Evolutionary conservation across 148 eudicot species (phyloP).

Genomic region (Amaranthus cruentus): DNA sequence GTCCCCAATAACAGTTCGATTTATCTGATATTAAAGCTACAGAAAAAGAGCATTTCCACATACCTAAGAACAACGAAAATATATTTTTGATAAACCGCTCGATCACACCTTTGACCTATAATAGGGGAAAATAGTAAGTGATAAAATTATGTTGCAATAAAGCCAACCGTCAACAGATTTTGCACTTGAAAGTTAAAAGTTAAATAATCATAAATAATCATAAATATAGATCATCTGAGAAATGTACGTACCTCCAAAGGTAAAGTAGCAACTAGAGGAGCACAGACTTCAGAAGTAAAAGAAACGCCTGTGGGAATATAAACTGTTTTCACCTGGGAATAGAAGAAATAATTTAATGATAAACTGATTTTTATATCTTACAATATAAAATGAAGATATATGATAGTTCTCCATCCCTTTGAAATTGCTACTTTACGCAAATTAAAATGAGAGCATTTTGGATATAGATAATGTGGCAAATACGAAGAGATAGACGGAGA

Average conservation of each 20-base stretch:
- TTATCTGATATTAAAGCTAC: not conserved
- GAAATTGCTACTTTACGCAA: no score
- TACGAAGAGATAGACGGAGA: no score
- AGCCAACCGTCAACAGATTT: not conserved
- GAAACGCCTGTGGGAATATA: conserved; percentile 74
- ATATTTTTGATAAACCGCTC: conserved; percentile 75
- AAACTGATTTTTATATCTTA: not conserved
- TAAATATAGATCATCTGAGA: not conserved
- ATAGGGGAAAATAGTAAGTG: not conserved
- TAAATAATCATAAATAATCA: not conserved
- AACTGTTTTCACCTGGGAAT: conserved; percentile 83
- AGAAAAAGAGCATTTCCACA: not conserved
- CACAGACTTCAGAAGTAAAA: conserved; percentile 75
- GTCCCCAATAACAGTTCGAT: not conserved
- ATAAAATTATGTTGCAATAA: not conserved
- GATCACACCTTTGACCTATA: conserved; percentile 67
- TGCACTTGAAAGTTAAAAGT: not conserved
- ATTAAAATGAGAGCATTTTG: no score
- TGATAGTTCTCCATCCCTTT: not conserved
- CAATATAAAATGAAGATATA: not conserved
- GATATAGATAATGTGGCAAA: no score
- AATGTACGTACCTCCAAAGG: conserved; percentile 76
- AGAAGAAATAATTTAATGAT: conserved; percentile 15
- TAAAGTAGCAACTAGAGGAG: conserved; percentile 93
- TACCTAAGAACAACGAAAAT: conserved; percentile 74